Conservation (phyloP, 306 rosid genomes). For the Datisca glomerata region DNA sequence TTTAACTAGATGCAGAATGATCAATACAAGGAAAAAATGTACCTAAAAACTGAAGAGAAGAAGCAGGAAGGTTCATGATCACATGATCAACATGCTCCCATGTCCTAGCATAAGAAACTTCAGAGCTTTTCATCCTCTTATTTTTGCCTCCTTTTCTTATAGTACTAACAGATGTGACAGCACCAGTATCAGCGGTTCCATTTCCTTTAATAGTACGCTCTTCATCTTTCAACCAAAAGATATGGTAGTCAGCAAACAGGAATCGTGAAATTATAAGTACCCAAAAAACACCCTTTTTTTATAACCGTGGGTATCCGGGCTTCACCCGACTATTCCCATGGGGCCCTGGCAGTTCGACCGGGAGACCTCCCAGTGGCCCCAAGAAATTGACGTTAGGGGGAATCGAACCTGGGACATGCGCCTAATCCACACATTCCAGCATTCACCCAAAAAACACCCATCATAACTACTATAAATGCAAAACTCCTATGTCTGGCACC, state of each 20-base stretch:
- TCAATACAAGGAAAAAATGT: slow-evolving; percentile 18
- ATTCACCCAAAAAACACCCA: no score
- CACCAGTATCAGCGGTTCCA: slow-evolving; percentile 20
- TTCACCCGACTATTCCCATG: no score
- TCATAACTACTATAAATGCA: no score
- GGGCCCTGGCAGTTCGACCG: no score
- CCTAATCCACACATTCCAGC: not conserved
- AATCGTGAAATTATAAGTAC: no score
- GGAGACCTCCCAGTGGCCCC: no score
- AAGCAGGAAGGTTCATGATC: slow-evolving; percentile 89
- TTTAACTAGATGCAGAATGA: slow-evolving; percentile 7
- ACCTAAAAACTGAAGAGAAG: slow-evolving; percentile 90
- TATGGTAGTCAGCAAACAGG: not conserved
- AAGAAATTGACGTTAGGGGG: no score
- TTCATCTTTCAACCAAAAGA: not conserved
- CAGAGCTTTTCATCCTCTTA: slow-evolving; percentile 54
- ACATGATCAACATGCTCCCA: slow-evolving; percentile 89
- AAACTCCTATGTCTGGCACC: not conserved
- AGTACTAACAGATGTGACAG: slow-evolving; percentile 21
- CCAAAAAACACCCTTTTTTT: no score
- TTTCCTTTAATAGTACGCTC: slow-evolving; percentile 27
- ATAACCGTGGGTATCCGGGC: no score
- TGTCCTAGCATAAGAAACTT: slow-evolving; percentile 27
- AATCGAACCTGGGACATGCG: no score
- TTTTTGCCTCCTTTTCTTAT: slow-evolving; percentile 36